Evolutionary conservation across 73 alveolate species (phyloP).

Genomic region (Chromera velia): DNA sequence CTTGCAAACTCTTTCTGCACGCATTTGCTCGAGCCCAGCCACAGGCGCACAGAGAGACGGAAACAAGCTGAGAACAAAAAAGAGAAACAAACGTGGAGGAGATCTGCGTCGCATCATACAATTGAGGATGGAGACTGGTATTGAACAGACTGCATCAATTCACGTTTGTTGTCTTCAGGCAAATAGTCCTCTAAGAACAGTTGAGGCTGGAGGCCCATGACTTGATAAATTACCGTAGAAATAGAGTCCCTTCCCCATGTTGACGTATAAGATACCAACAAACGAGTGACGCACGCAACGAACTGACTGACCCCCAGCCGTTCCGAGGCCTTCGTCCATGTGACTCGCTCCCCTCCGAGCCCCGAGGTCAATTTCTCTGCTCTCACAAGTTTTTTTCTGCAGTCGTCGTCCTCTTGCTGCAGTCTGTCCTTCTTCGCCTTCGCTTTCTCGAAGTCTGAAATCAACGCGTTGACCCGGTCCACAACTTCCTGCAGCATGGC

Average conservation of each 20-base stretch:
- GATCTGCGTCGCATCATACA: no score
- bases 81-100: no score
- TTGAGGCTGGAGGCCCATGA: not conserved
- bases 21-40: no score
- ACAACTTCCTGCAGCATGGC: constrained; percentile 64
- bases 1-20: not conserved
- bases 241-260: no score
- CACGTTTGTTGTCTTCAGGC: not conserved
- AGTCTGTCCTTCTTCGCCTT: constrained; percentile 83
- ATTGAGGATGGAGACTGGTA: no score
- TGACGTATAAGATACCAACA: no score
- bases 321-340: constrained; percentile 77
- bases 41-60: no score
- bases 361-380: constrained; percentile 93
- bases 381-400: constrained; percentile 74
- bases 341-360: constrained; percentile 85
- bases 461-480: constrained; percentile 68
- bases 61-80: no score
- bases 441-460: constrained; percentile 87
- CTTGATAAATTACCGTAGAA: not conserved
- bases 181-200: not conserved
- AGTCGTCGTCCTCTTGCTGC: constrained; percentile 68
- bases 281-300: no score
- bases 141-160: no score
- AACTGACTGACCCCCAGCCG: constrained; percentile 39